A percentile compares a stretch with the other conserved stretches of the same genome.
Conservation (phyloP, 2,329 filamentous ascomycete species). For the Alternaria postmessia region DNA sequence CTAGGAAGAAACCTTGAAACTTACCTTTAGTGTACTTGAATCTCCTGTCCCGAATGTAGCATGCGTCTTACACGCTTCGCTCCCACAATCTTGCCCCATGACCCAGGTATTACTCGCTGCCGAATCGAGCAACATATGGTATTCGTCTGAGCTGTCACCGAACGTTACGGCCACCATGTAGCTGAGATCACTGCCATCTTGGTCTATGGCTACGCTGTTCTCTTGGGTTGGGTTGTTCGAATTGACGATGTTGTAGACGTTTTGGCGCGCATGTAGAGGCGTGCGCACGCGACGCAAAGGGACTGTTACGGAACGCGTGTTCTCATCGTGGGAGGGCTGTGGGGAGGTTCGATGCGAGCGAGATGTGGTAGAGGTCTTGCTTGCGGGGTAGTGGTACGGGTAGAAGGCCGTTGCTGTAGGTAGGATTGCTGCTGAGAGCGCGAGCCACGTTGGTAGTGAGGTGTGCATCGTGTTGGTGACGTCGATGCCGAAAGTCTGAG, state of each 20-base stretch:
- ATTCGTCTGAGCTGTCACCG: slow-evolving; percentile 59
- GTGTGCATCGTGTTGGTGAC: slow-evolving; percentile 33
- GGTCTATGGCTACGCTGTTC: slow-evolving; percentile 60
- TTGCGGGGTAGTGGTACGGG: slow-evolving; percentile 37
- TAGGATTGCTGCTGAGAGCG: slow-evolving; percentile 34
- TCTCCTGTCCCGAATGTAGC: slow-evolving; percentile 71
- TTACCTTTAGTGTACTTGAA: slow-evolving; percentile 67
- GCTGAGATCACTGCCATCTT: slow-evolving; percentile 63
- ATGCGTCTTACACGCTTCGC: slow-evolving; percentile 72
- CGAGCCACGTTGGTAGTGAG: slow-evolving; percentile 30
- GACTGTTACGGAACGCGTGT: slow-evolving; percentile 29
- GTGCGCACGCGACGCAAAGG: slow-evolving; percentile 42
- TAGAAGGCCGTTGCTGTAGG: slow-evolving; percentile 47
- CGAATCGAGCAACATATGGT: slow-evolving; percentile 64
- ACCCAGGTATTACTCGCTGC: slow-evolving; percentile 78
- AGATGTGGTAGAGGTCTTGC: slow-evolving; percentile 9
- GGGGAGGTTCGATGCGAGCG: slow-evolving; percentile 14
- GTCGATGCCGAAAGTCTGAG: neutral
- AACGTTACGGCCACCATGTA: slow-evolving; percentile 63
- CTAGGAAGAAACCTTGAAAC: neutral
- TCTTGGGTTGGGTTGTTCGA: slow-evolving; percentile 43
- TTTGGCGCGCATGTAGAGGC: slow-evolving; percentile 53
- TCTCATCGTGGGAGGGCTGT: neutral
- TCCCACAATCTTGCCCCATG: slow-evolving; percentile 74
- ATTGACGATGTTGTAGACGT: slow-evolving; percentile 56